Evolutionary conservation across 345 rosid genomes (phyloP).

Genomic region (Trapa incisa): DNA sequence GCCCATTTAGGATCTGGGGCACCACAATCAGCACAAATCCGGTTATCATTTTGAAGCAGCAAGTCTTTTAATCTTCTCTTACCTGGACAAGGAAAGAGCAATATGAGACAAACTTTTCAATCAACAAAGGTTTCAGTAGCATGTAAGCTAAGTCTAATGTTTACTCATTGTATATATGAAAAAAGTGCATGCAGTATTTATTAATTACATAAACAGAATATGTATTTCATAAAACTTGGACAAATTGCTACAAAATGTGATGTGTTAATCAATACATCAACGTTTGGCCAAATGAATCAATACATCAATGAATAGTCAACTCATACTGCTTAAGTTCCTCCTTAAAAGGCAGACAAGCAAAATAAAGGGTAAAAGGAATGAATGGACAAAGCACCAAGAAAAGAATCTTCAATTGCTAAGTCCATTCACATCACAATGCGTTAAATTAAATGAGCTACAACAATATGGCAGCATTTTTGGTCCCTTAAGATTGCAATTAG

Average conservation of each 20-base stretch:
- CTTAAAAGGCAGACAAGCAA: background rate
- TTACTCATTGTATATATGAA: background rate
- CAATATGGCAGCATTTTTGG: background rate
- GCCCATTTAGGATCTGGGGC: conserved; percentile 99
- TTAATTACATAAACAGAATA: background rate
- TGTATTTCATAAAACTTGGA: background rate
- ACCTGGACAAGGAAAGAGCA: conserved; percentile 26
- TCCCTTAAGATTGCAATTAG: background rate
- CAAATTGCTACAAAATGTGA: background rate
- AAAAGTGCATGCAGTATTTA: background rate
- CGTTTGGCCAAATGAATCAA: background rate
- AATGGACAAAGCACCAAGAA: background rate
- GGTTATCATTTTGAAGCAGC: conserved; percentile 67
- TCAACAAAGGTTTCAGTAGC: background rate
- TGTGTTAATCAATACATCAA: background rate
- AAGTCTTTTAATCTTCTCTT: conserved; percentile 66
- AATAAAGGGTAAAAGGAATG: background rate
- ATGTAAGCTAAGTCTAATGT: background rate
- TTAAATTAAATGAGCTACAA: background rate
- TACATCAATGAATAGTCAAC: background rate
- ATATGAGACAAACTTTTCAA: background rate
- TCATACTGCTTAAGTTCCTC: background rate
- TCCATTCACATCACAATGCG: background rate
- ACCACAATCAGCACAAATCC: conserved; percentile 82
- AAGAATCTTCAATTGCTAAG: background rate